A percentile compares a stretch with the other conserved stretches of the same genome.
These are phyloP conservation scores for Trichoderma polysporum DNA, from an alignment of 2,329 filamentous ascomycete species.

Conservation along the genomic window DNA sequence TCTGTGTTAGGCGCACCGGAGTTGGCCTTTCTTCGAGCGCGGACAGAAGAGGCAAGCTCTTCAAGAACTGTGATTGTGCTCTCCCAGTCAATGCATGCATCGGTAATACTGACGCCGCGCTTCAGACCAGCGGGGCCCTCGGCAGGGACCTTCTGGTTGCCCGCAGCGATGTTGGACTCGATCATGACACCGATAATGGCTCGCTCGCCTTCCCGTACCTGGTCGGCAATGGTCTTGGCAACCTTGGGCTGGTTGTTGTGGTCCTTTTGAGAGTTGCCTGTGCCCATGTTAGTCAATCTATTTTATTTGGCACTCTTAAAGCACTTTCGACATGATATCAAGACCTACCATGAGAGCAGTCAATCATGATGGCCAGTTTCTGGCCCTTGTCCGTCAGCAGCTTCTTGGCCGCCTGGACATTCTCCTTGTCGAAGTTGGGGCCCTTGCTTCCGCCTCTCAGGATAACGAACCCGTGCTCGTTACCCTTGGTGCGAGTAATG, in stretches of 20 bases:
- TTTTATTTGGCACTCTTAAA: no score
- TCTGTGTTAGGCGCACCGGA: conserved; percentile 35
- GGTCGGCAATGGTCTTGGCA: conserved; percentile 75
- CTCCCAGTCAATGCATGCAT: conserved; percentile 95
- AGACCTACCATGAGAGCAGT: conserved; percentile 86
- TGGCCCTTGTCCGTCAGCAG: conserved; percentile 78
- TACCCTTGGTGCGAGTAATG: conserved; percentile 89
- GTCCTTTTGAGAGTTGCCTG: conserved; percentile 95
- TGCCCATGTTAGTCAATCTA: conserved; percentile 14
- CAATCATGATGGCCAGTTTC: conserved; percentile 90
- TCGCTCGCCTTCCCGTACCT: conserved; percentile 82
- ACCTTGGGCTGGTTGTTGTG: conserved; percentile 97
- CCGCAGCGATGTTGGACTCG: conserved; percentile 94
- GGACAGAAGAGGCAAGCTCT: conserved; percentile 80
- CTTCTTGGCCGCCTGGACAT: conserved; percentile 75
- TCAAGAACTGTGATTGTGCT: conserved; percentile 78
- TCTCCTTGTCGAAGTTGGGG: conserved; percentile 89
- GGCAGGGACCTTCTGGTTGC: conserved; percentile 80
- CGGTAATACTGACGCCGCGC: conserved; percentile 91
- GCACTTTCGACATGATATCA: not conserved
- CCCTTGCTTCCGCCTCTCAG: conserved; percentile 87
- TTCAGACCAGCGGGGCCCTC: conserved; percentile 77
- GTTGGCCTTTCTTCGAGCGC: conserved; percentile 64
- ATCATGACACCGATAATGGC: conserved; percentile 97
- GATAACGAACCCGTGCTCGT: conserved; percentile 97